These are phyloP conservation scores for Hyaloraphidium curvatum DNA, from an alignment of 192 early-diverging fungal species.

Conservation along the genomic window DNA sequence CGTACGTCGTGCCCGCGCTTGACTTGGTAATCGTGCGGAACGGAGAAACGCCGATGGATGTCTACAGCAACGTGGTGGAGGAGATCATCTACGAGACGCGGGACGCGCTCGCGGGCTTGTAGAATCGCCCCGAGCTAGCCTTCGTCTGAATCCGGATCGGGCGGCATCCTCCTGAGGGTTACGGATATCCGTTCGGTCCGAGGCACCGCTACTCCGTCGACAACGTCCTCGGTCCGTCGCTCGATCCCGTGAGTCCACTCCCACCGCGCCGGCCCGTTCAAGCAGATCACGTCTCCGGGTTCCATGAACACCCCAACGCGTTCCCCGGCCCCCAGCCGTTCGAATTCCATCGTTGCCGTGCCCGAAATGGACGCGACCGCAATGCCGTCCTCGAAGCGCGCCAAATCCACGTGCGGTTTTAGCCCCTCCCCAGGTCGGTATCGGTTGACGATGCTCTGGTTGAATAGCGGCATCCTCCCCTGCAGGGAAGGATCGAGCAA, in stretches of 20 bases:
- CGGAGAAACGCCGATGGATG: no score
- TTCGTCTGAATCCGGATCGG: no score
- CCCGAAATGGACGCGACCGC: constrained; percentile 21
- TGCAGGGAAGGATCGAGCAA: constrained; percentile 3
- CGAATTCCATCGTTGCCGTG: constrained; percentile 21
- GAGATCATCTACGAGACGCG: no score
- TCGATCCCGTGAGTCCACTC: constrained; percentile 32
- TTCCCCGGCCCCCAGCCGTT: neutral
- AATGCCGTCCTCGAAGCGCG: constrained; percentile 30
- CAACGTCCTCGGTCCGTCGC: constrained; percentile 4
- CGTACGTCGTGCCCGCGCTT: no score
- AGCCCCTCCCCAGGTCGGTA: constrained; percentile 31
- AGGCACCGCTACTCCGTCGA: constrained; percentile 5
- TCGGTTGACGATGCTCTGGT: constrained; percentile 30
- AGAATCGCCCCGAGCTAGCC: no score
- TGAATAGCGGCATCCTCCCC: constrained; percentile 10
- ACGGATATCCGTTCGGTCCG: constrained; percentile 10
- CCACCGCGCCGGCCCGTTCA: constrained; percentile 26
- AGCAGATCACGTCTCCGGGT: constrained; percentile 22
- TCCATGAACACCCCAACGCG: constrained; percentile 10
- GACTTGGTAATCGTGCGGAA: no score
- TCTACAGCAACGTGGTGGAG: no score
- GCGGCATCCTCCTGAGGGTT: constrained; percentile 12
- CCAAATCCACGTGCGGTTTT: constrained; percentile 27
- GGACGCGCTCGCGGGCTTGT: no score